Percentiles rank a stretch among this genome's conserved stretches.
These are phyloP conservation scores for Russula ochroleuca DNA, from an alignment of 768 basidiomycete species.

Conservation along the genomic window DNA sequence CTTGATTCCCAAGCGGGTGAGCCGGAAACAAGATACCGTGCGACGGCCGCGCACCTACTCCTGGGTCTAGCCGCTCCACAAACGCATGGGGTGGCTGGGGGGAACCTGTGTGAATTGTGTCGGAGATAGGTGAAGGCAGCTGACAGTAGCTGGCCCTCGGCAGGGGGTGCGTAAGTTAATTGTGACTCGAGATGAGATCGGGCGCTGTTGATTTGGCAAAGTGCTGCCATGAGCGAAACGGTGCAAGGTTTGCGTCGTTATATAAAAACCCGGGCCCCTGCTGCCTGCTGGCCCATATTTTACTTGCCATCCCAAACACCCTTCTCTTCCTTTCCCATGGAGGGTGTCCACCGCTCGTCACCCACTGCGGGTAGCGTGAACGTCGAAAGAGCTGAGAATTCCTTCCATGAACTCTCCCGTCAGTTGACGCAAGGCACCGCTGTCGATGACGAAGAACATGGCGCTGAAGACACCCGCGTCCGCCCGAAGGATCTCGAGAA, in stretches of 20 bases:
- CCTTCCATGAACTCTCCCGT: conserved; percentile 23
- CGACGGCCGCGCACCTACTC: no score
- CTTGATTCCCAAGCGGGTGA: no score
- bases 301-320: background rate
- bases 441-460: background rate
- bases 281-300: background rate
- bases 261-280: background rate
- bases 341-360: conserved; percentile 1
- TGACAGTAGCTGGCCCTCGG: background rate
- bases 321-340: background rate
- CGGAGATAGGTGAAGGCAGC: conserved; percentile 5
- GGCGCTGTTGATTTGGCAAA: background rate
- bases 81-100: background rate
- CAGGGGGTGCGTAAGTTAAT: background rate
- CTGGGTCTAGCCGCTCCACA: no score
- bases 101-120: background rate
- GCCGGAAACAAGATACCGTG: no score
- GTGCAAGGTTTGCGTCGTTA: background rate
- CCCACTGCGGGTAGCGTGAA: conserved; percentile 13
- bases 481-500: conserved; percentile 37
- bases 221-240: background rate
- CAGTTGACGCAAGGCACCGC: conserved; percentile 23
- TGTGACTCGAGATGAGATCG: conserved; percentile 7
- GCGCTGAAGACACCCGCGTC: background rate
- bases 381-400: conserved; percentile 14